These are phyloP conservation scores for Glonium stellatum DNA, from an alignment of 495 filamentous ascomycete species.

Conservation along the genomic window DNA sequence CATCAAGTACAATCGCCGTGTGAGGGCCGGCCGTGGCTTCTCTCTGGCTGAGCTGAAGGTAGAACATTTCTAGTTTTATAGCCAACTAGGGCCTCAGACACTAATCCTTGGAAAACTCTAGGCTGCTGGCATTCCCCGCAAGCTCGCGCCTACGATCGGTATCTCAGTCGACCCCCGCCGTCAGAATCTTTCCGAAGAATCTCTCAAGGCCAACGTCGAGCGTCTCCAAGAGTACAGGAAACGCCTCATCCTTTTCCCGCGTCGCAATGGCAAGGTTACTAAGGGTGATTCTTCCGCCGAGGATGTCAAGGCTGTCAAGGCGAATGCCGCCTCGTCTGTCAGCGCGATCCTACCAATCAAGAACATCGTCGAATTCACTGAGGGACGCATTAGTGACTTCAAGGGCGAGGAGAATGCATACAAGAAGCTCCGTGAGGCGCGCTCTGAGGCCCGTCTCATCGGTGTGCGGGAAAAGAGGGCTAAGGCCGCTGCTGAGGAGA, in stretches of 20 bases:
- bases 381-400: conserved; percentile 75
- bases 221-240: conserved; percentile 93
- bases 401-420: conserved; percentile 75
- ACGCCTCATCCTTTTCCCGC: conserved; percentile 94
- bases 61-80: conserved; percentile 30
- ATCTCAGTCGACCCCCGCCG: conserved; percentile 95
- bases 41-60: conserved; percentile 96
- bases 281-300: conserved; percentile 79
- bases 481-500: conserved; percentile 87
- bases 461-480: conserved; percentile 90
- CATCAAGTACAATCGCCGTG: conserved; percentile 94
- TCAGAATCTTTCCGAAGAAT: conserved; percentile 91
- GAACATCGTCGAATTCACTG: conserved; percentile 56
- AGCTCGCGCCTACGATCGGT: conserved; percentile 88
- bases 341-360: conserved; percentile 60
- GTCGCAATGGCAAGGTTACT: conserved; percentile 86
- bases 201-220: conserved; percentile 84
- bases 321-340: conserved; percentile 50
- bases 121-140: conserved; percentile 94
- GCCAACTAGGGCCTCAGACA: background rate
- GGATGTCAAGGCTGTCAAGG: conserved; percentile 72
- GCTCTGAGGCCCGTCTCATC: conserved; percentile 71
- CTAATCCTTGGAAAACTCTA: conserved; percentile 33
- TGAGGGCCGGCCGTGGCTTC: conserved; percentile 94
- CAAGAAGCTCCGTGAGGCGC: conserved; percentile 73